Conservation (phyloP, 2,329 filamentous ascomycete species). For the Alternaria burnsii region DNA sequence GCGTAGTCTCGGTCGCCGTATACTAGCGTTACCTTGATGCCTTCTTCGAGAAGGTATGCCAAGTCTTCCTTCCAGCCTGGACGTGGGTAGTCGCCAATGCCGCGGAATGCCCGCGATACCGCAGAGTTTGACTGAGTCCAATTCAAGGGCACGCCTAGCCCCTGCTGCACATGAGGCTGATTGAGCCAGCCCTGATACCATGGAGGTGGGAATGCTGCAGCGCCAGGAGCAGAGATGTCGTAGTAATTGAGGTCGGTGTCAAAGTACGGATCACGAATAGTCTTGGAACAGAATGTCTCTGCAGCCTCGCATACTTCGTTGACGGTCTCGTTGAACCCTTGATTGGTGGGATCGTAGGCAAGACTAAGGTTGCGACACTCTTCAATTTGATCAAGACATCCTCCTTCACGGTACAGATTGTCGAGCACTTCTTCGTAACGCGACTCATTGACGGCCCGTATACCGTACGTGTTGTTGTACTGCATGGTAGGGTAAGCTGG, state of each 20-base stretch:
- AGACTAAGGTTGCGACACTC: constrained; percentile 60
- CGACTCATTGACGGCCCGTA: constrained; percentile 60
- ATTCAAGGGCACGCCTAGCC: constrained; percentile 67
- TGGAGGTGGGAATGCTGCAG: constrained; percentile 50
- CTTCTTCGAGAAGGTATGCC: constrained; percentile 62
- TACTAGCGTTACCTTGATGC: constrained; percentile 44
- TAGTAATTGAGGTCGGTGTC: constrained; percentile 62
- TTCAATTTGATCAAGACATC: constrained; percentile 64
- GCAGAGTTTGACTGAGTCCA: constrained; percentile 57
- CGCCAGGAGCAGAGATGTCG: constrained; percentile 62
- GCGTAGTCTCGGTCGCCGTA: constrained; percentile 53
- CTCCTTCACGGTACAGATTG: constrained; percentile 56
- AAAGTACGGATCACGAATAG: constrained; percentile 58
- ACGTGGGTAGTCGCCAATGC: constrained; percentile 59
- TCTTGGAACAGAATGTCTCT: constrained; percentile 55
- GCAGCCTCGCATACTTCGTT: constrained; percentile 56
- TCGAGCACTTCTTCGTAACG: constrained; percentile 57
- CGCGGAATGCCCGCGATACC: constrained; percentile 58
- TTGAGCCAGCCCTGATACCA: constrained; percentile 66
- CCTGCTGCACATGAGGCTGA: constrained; percentile 62
- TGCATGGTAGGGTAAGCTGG: constrained; percentile 61
- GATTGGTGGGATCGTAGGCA: constrained; percentile 60
- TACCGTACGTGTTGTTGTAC: constrained; percentile 68
- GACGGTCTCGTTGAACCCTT: constrained; percentile 48
- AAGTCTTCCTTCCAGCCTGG: constrained; percentile 60